A percentile compares a stretch with the other conserved stretches of the same genome.
These are phyloP conservation scores for Citrus cavaleriei DNA, from an alignment of 345 rosid species.

Conservation along the genomic window DNA sequence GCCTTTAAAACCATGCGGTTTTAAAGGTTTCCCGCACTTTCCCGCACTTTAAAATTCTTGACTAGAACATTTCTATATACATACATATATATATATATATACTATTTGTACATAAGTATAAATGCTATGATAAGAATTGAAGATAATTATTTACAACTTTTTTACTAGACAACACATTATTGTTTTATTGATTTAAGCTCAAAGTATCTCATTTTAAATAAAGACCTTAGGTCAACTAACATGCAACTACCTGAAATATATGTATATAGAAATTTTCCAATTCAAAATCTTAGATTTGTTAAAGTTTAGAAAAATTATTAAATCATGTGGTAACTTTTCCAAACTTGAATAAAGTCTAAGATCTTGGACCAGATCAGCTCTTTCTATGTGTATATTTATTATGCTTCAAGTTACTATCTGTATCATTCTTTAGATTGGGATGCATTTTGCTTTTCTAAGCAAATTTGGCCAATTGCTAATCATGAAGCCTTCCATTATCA, in stretches of 20 bases:
- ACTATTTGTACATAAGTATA: background rate
- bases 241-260: background rate
- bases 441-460: conserved; percentile 15
- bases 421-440: background rate
- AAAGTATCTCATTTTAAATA: background rate
- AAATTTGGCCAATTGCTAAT: conserved; percentile 29
- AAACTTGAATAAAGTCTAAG: no score
- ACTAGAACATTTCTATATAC: no score
- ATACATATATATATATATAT: no score
- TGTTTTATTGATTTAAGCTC: no score
- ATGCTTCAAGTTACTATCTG: background rate
- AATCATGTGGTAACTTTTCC: no score
- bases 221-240: background rate
- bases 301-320: no score
- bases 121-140: background rate
- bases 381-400: background rate
- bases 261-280: background rate
- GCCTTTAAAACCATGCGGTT: no score
- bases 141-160: background rate
- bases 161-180: background rate
- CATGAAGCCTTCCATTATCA: conserved; percentile 2
- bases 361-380: no score
- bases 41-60: no score
- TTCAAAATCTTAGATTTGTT: no score
- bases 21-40: no score